phyloP scores from a whole-genome alignment of 371 early-diverging fungal genomes.

The Mortierella sp. region DNA sequence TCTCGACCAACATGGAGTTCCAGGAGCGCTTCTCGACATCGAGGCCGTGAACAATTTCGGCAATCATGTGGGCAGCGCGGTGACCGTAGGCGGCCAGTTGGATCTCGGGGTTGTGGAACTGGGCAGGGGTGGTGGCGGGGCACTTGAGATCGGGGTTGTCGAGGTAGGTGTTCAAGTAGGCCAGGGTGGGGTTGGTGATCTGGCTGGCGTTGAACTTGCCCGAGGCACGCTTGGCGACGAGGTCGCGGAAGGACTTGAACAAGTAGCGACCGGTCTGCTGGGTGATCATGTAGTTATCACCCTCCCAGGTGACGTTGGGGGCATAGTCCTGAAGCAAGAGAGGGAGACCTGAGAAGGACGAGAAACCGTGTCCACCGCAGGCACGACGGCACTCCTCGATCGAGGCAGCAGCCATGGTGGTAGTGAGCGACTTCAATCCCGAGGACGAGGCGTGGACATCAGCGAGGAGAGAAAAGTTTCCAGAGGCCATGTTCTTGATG shows the following conservation, averaged over 20 bases:
- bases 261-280: slow-evolving; percentile 87
- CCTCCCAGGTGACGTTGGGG: slow-evolving; percentile 88
- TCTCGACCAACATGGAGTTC: slow-evolving; percentile 79
- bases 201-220: slow-evolving; percentile 64
- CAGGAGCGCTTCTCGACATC: slow-evolving; percentile 74
- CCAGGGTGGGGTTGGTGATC: slow-evolving; percentile 66
- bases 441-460: slow-evolving; percentile 90
- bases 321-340: slow-evolving; percentile 76
- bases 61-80: slow-evolving; percentile 73
- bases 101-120: slow-evolving; percentile 71
- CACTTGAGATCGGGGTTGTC: slow-evolving; percentile 62
- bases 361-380: slow-evolving; percentile 93
- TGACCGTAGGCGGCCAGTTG: slow-evolving; percentile 76
- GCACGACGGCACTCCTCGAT: slow-evolving; percentile 88
- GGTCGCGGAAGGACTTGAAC: slow-evolving; percentile 64
- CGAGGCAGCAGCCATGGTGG: slow-evolving; percentile 77
- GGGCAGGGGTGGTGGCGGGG: slow-evolving; percentile 52
- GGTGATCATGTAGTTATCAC: slow-evolving; percentile 86
- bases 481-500: slow-evolving; percentile 74
- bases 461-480: slow-evolving; percentile 79
- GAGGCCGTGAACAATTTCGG: slow-evolving; percentile 70
- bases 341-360: slow-evolving; percentile 83
- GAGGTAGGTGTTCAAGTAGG: slow-evolving; percentile 68
- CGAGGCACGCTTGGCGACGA: slow-evolving; percentile 58
- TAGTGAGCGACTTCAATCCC: slow-evolving; percentile 86